Percentiles rank a stretch among this genome's conserved stretches.
Evolutionary conservation across 2,329 filamentous ascomycete species (phyloP).

Genomic region (Ceratocystis cacaofunesta): DNA sequence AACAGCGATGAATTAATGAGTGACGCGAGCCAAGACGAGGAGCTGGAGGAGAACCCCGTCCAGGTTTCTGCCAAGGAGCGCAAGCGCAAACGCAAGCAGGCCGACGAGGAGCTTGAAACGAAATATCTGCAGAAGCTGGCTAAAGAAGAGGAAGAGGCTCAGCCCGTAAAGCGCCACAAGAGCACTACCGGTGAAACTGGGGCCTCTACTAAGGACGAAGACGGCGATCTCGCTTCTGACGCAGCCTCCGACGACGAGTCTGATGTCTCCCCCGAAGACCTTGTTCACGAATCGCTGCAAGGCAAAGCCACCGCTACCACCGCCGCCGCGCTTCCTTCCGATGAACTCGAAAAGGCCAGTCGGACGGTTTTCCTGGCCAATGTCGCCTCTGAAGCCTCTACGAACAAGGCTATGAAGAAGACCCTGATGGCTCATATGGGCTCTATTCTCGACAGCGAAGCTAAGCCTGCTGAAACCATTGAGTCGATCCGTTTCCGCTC

Average conservation of each 20-base stretch:
- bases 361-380: constrained; percentile 91
- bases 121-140: constrained; percentile 54
- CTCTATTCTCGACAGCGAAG: constrained; percentile 49
- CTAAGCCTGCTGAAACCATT: constrained; percentile 51
- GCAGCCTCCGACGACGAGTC: constrained; percentile 29
- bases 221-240: constrained; percentile 26
- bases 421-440: constrained; percentile 59
- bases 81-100: constrained; percentile 53
- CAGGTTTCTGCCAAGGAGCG: constrained; percentile 34
- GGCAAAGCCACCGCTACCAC: constrained; percentile 18
- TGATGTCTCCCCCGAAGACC: constrained; percentile 24
- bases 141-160: constrained; percentile 32
- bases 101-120: constrained; percentile 55
- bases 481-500: constrained; percentile 92
- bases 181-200: constrained; percentile 22
- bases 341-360: constrained; percentile 66
- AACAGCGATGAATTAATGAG: constrained; percentile 23
- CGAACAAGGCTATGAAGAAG: constrained; percentile 68
- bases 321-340: not conserved
- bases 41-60: constrained; percentile 25
- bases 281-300: constrained; percentile 42
- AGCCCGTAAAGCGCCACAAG: constrained; percentile 34
- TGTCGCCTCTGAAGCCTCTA: constrained; percentile 69
- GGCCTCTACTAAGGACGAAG: constrained; percentile 35
- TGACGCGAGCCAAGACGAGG: constrained; percentile 22